A percentile compares a stretch with the other conserved stretches of the same genome.
Evolutionary conservation across 495 filamentous ascomycete genomes (phyloP).

Genomic region (Daldinia bambusicola): DNA sequence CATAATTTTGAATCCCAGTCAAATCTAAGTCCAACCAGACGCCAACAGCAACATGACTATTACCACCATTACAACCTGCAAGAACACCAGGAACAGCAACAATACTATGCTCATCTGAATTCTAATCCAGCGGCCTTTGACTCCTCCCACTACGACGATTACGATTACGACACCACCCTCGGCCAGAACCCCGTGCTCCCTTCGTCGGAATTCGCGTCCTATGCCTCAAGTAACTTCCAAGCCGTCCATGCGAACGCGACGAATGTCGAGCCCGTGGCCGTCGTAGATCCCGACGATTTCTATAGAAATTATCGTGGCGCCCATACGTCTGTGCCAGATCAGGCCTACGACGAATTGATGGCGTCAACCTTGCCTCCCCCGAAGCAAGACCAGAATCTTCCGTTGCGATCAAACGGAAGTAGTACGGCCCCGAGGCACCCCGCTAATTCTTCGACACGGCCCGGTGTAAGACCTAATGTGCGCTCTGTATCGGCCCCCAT

Average conservation of each 20-base stretch:
- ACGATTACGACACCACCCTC: conserved; percentile 28
- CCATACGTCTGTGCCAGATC: conserved; percentile 40
- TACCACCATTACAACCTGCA: conserved; percentile 30
- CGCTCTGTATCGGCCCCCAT: conserved; percentile 64
- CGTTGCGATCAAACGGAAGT: conserved; percentile 50
- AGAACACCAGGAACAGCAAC: conserved; percentile 28
- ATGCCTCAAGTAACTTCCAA: conserved; percentile 53
- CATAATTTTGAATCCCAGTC: conserved; percentile 49
- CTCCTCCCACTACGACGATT: conserved; percentile 39
- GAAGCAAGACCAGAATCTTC: conserved; percentile 42
- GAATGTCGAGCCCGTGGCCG: conserved; percentile 49
- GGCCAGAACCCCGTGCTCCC: conserved; percentile 23
- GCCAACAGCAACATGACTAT: conserved; percentile 21
- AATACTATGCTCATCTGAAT: conserved; percentile 28
- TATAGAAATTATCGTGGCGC: conserved; percentile 60
- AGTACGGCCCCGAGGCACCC: conserved; percentile 51
- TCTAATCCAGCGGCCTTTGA: conserved; percentile 32
- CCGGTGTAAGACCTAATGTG: conserved; percentile 46
- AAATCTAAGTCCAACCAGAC: conserved; percentile 41
- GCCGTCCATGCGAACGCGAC: conserved; percentile 52
- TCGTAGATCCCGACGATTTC: conserved; percentile 62
- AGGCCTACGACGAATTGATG: conserved; percentile 47
- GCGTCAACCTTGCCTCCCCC: conserved; percentile 50
- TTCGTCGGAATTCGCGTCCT: conserved; percentile 48
- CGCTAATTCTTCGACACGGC: conserved; percentile 45